Evolutionary conservation across 2,329 filamentous ascomycete genomes (phyloP), one percentile per base, ranked within the genome.

Genomic region (Pyrenochaeta sp.): DNA sequence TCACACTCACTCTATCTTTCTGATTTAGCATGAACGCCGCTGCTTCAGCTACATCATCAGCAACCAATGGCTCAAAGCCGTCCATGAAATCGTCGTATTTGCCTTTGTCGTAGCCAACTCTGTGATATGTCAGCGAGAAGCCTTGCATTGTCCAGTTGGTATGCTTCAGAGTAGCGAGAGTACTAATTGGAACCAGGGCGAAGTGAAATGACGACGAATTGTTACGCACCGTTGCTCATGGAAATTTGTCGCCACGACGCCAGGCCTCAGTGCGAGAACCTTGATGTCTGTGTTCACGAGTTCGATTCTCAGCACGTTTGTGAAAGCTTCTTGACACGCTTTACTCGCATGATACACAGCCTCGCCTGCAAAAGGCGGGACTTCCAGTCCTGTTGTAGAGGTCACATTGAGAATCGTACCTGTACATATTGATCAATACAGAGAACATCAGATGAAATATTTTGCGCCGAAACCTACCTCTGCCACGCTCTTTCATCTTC

Each of bases 271-370:
- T 0, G 77, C 78, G 6, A 82, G 50, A 0, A 83, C 79, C n/a
- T 77, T 75, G 49, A 83, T 80, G 54, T 81, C 76, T 0, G 79
- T 81, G 2, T 75, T 78, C 18, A 57, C 65, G 7, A 82, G 61
- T 63, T 85, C 83, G 15, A 74, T 81, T 0, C 81, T 69, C 9
- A 84, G 71, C 1, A 75, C 74, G 49, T 84, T 82, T 0, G 78
- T 79, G 55, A 84, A 83, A 0, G 68, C 81, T 49, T 83, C 81
- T 45, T 81, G 79, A 2, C 69, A 73, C 0, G 80, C 79, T 57
- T 82, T 82, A 55, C 70, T 77, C 4, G 79, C 73, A 52, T 82
- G 80, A 48, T 82, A 81, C 7, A 83, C 79, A 0, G 79, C 76
- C 57, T 83, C 81, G 11, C 81, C 80, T 0, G 77, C 69, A 45